Evolutionary conservation across 2,329 filamentous ascomycete genomes (phyloP), one percentile per base, ranked within the genome.

Genomic region (Colletotrichum sp.): DNA sequence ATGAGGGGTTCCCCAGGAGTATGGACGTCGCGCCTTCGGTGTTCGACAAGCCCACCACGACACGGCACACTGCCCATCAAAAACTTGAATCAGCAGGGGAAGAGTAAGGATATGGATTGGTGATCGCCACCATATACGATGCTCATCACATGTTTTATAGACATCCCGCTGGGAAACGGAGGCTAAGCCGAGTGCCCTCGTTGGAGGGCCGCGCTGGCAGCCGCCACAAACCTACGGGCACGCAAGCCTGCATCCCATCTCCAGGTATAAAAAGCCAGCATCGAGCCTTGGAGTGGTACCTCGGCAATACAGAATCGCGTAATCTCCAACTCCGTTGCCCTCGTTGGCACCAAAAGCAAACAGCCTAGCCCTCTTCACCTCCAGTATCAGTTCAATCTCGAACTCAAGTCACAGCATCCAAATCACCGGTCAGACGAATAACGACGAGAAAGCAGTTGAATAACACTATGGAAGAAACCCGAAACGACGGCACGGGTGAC

Each of bases 101-200:
- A n/a, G n/a, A n/a, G n/a, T n/a, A n/a, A n/a, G n/a, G n/a, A n/a
- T n/a, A n/a, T n/a, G n/a, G n/a, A n/a, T n/a, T n/a, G n/a, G 26
- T 28, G 26, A 8, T 28, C 26, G 26, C 7, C 2, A 2, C 2
- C 26, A 28, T 28, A 2, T 2, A 2, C 2, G 26, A 2, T 2
- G 26, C 26, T 2, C 2, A 30, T 30, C 12, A 2, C 32, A 1
- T 34, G 1, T 0, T 34, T 34, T 34, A 34, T 15, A 34, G 32
- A 15, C 32, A 34, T 13, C 6, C 12, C 32, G 12, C n/a, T 2
- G 12, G 32, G 12, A 32, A 5, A 32, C n/a, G n/a, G n/a, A n/a
- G n/a, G n/a, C n/a, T n/a, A n/a, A n/a, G n/a, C n/a, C n/a, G n/a
- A n/a, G n/a, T n/a, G n/a, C n/a, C n/a, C n/a, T n/a, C n/a, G n/a